These are phyloP conservation scores for Pharus latifolius DNA, from an alignment of 176 grass and related monocot genomes.

Conservation along the genomic window DNA sequence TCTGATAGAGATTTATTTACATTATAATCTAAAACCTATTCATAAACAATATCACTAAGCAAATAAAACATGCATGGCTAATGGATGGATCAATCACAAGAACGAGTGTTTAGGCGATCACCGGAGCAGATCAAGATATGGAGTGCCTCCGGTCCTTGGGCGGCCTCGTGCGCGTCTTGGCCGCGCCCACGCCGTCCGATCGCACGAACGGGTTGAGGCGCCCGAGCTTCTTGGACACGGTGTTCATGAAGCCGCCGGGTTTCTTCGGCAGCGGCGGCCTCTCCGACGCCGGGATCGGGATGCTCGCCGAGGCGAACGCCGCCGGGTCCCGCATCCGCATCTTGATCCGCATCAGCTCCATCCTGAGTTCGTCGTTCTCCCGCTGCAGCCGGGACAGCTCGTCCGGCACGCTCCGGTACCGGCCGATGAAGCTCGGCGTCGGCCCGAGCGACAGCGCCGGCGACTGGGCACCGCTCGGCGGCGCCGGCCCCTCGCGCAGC, in stretches of 20 bases:
- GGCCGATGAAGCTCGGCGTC: slow-evolving; percentile 12
- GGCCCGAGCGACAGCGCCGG: slow-evolving; percentile 25
- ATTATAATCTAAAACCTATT: no score
- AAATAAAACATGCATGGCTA: no score
- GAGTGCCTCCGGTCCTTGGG: slow-evolving; percentile 86
- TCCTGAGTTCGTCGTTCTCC: slow-evolving; percentile 81
- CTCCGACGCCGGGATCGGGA: background rate
- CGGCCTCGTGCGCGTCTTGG: slow-evolving; percentile 27
- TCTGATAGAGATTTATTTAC: no score
- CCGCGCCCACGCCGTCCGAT: slow-evolving; percentile 20
- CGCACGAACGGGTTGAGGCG: slow-evolving; percentile 57
- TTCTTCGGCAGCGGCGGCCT: slow-evolving; percentile 56
- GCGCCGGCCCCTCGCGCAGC: slow-evolving; percentile 19
- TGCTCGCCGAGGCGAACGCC: background rate
- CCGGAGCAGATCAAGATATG: slow-evolving; percentile 48
- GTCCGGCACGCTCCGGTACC: slow-evolving; percentile 18
- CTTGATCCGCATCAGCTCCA: slow-evolving; percentile 61
- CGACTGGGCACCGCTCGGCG: slow-evolving; percentile 28
- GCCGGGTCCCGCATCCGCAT: slow-evolving; percentile 39
- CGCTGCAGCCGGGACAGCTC: slow-evolving; percentile 67
- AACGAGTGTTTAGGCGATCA: background rate
- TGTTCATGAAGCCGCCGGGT: slow-evolving; percentile 46
- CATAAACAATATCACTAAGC: no score
- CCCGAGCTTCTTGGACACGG: slow-evolving; percentile 75
- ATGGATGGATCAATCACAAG: background rate